Conservation (phyloP, 2,329 filamentous ascomycete species). For the Stylonectria norvegica region DNA sequence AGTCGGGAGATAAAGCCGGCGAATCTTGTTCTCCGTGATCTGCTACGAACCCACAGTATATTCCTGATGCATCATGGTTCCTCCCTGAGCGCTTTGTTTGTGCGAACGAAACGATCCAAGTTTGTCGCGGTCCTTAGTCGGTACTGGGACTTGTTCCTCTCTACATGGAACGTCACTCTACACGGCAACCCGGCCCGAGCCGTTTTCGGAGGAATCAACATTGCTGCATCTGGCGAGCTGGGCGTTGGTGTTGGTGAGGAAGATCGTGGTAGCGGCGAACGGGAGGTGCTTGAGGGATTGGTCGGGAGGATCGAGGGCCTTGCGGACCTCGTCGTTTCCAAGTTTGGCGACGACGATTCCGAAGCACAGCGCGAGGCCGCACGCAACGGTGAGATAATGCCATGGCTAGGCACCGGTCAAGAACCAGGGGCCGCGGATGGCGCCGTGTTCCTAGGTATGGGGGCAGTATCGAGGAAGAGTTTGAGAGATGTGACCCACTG, state of each 20-base stretch:
- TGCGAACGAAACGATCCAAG: slow-evolving; percentile 58
- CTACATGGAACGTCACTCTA: slow-evolving; percentile 83
- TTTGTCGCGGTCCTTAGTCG: slow-evolving; percentile 71
- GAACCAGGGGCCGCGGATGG: slow-evolving; percentile 73
- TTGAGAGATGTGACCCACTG: slow-evolving; percentile 73
- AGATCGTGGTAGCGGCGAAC: slow-evolving; percentile 87
- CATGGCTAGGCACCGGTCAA: slow-evolving; percentile 72
- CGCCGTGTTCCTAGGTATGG: slow-evolving; percentile 79
- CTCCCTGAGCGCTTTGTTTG: slow-evolving; percentile 68
- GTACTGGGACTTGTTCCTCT: slow-evolving; percentile 72
- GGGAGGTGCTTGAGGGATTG: slow-evolving; percentile 90
- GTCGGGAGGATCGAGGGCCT: slow-evolving; percentile 76
- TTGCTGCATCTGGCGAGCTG: slow-evolving; percentile 85
- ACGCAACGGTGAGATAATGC: slow-evolving; percentile 21
- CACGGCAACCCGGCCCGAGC: slow-evolving; percentile 82
- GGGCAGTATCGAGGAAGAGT: slow-evolving; percentile 67
- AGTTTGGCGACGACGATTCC: slow-evolving; percentile 61
- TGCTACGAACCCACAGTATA: slow-evolving; percentile 75
- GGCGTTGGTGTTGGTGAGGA: slow-evolving; percentile 95
- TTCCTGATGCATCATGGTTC: slow-evolving; percentile 86
- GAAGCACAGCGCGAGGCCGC: slow-evolving; percentile 22
- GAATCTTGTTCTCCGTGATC: slow-evolving; percentile 71
- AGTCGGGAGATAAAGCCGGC: slow-evolving; percentile 85
- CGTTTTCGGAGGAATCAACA: slow-evolving; percentile 78
- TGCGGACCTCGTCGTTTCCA: slow-evolving; percentile 81